Conservation (phyloP, 2,329 filamentous ascomycete genomes). For the Cordyceps tenuipes region DNA sequence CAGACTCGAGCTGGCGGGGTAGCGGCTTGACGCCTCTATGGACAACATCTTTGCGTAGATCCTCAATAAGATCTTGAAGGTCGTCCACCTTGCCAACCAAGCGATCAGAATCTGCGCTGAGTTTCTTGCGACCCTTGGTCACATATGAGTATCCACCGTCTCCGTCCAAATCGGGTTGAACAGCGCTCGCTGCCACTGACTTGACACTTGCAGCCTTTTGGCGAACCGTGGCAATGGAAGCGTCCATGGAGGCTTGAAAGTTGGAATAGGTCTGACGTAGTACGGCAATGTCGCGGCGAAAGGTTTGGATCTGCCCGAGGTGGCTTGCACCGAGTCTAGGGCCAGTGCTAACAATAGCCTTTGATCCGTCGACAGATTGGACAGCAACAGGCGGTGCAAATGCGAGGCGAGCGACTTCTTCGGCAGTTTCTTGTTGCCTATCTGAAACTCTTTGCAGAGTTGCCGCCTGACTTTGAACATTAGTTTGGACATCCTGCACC, state of each 20-base stretch:
- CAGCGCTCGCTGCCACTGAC: constrained; percentile 59
- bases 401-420: constrained; percentile 65
- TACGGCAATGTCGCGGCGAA: constrained; percentile 83
- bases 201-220: constrained; percentile 78
- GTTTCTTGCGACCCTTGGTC: constrained; percentile 73
- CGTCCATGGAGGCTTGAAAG: constrained; percentile 81
- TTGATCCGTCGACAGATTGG: constrained; percentile 33
- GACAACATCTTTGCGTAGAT: constrained; percentile 95
- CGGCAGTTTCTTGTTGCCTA: constrained; percentile 79
- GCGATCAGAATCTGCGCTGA: constrained; percentile 80
- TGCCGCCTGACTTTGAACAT: constrained; percentile 73
- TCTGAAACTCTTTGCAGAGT: constrained; percentile 83
- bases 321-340: constrained; percentile 51
- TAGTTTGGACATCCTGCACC: constrained; percentile 78
- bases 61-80: constrained; percentile 93
- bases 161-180: constrained; percentile 63
- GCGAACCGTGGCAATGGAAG: constrained; percentile 77
- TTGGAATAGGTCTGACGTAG: constrained; percentile 87
- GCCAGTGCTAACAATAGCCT: constrained; percentile 23
- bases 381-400: constrained; percentile 36
- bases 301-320: constrained; percentile 66
- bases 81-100: constrained; percentile 91
- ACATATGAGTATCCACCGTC: constrained; percentile 82
- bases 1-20: constrained; percentile 79
- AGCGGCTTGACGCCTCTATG: constrained; percentile 83